Evolutionary conservation across 192 early-diverging fungal species (phyloP), one percentile per base, ranked within the genome.

Genomic region (Pilobolus umbonatus): DNA sequence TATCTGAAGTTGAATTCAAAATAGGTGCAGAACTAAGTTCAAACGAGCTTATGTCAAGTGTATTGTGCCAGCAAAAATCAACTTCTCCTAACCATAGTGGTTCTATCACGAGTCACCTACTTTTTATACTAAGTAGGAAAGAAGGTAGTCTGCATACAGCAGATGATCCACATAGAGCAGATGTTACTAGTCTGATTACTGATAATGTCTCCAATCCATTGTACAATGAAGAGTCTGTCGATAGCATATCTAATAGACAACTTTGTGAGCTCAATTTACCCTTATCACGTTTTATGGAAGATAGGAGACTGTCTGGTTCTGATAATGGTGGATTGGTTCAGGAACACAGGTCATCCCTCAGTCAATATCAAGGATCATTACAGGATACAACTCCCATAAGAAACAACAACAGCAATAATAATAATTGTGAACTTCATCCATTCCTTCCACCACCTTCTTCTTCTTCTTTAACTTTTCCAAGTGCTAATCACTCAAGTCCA

Each of bases 71-170:
- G 21, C 57, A 59, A 14, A 9, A 43, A 19, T 36, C 60, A 29
- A 24, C 49, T 30, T 15, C 38, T 2, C 48, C 48, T 8, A 47
- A 59, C 34, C 14, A 14, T 12, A 49, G 25, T 28, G 57, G 30
- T 14, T 45, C 60, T 15, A 35, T 62, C 15, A 62, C 60, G 15
- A 62, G 60, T 34, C 50, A 62, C 34, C 40, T 62, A 26, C 44
- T 62, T n/a, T 62, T 62, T 44, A 28, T 62, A 5, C 28, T 62
- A 28, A 30, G 26, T n/a, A 30, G 65, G 21, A 38, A 58, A 29
- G 58, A 57, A 11, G 61, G 65, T 25, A 67, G 60, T 24, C 36
- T 67, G 14, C 58, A 67, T 35, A 67, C 61, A n/a, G 30, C 61
- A 11, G 56, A 61, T 57, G 65, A 61, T 43, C 39, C 50, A 12